A percentile compares a stretch with the other conserved stretches of the same genome.
phyloP scores from a whole-genome alignment of 1,284 basidiomycete species.

The Ustilago esculenta region DNA sequence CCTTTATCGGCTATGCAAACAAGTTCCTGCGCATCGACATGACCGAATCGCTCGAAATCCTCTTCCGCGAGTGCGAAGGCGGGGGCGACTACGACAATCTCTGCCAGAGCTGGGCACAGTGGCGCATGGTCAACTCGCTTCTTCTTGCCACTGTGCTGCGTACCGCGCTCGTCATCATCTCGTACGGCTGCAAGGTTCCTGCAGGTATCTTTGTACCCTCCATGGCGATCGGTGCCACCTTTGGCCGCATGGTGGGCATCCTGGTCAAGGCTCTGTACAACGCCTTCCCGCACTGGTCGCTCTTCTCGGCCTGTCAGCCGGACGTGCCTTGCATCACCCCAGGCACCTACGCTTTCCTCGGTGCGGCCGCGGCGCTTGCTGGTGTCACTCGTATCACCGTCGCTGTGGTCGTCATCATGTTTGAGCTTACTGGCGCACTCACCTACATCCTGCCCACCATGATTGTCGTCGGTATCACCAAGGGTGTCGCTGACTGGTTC shows the following conservation, averaged over 20 bases:
- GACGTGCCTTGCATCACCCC: conserved; percentile 97
- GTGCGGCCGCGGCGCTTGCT: conserved; percentile 48
- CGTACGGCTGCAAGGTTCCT: conserved; percentile 95
- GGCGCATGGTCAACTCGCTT: conserved; percentile 92
- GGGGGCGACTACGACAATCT: conserved; percentile 90
- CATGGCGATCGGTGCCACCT: conserved; percentile 94
- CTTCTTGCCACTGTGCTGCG: conserved; percentile 90
- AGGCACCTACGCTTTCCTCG: conserved; percentile 74
- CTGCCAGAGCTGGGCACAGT: conserved; percentile 95
- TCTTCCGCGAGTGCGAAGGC: conserved; percentile 95
- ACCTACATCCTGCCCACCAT: conserved; percentile 98
- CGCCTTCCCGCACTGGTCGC: conserved; percentile 78
- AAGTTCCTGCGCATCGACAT: conserved; percentile 95
- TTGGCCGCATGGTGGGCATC: conserved; percentile 87
- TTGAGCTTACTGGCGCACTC: conserved; percentile 96
- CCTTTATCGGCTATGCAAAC: conserved; percentile 91
- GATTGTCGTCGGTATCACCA: conserved; percentile 96
- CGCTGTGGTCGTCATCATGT: conserved; percentile 99
- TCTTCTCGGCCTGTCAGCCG: conserved; percentile 88
- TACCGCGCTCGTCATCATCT: conserved; percentile 84
- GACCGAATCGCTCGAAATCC: conserved; percentile 95
- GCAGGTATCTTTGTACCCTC: conserved; percentile 98
- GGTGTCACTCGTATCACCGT: conserved; percentile 97
- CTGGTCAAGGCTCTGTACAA: conserved; percentile 88
- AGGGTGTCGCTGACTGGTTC: conserved; percentile 94